Evolutionary conservation across 148 eudicot species (phyloP), one percentile per base, ranked within the genome.

Genomic region (Polygonum aviculare): DNA sequence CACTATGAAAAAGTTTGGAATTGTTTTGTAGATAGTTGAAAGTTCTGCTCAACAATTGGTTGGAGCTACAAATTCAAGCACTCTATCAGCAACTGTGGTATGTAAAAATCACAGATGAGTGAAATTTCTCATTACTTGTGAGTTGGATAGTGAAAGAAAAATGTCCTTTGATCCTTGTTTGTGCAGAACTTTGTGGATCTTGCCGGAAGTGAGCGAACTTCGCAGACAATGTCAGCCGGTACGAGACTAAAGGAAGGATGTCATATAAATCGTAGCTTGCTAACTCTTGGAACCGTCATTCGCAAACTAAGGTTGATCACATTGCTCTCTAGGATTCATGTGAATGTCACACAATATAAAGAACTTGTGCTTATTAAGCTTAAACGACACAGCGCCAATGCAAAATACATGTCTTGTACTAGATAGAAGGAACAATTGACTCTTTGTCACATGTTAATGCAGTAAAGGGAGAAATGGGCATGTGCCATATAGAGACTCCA

Each of bases 161-260:
- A 5, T 51, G 57, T 14, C 15, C n/a, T 14, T 16, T 62, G 69
- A 62, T 62, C 69, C 69, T 60, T 54, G 63, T 77, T 73, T 65
- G 77, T 65, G 39, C 83, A 93, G 99, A 96, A 87, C 85, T 96
- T 96, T 81, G 94, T 93, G 77, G 99, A 96, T 81, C 94, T 96
- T 71, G 98, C 99, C 41, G 99, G 99, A 81, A 96, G 99, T 80
- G 99, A 96, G 78, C 98, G 99, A 54, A 88, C 98, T 75, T 93
- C 99, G 71, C 99, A 96, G 79, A 87, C 97, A 59, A 69, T 81
- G 76, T 83, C 97, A 57, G 93, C 86, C 36, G 97, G 97, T 55
- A 62, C 89, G 36, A 79, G 99, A 80, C 82, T 96, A 63, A 96
- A 96, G 85, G 99, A 96, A 82, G 99, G 99, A 40, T 84, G 91